Conservation (phyloP, 371 early-diverging fungal species). For the Mortierella sp. region DNA sequence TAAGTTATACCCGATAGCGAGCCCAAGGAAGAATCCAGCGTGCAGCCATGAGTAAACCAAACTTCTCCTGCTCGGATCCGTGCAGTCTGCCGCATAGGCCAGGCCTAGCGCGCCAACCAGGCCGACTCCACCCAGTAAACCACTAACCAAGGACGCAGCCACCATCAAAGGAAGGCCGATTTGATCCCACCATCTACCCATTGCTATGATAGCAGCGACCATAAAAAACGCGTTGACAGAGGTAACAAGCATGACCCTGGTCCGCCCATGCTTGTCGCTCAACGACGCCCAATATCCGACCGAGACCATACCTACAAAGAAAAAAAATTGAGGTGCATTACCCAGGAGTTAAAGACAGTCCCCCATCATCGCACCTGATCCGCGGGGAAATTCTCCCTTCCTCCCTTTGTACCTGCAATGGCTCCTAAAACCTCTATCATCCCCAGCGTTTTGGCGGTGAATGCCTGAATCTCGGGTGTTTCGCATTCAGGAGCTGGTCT, state of each 20-base stretch:
- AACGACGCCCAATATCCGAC: constrained; percentile 46
- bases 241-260: constrained; percentile 21
- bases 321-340: not conserved
- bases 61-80: constrained; percentile 26
- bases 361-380: not conserved
- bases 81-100: constrained; percentile 52
- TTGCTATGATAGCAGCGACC: constrained; percentile 12
- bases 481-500: constrained; percentile 14
- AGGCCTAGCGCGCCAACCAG: constrained; percentile 19
- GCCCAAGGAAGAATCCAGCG: constrained; percentile 29
- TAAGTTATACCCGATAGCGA: constrained; percentile 29
- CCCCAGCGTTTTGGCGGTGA: constrained; percentile 29
- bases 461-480: constrained; percentile 44
- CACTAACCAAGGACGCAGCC: constrained; percentile 1
- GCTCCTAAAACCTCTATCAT: constrained; percentile 26
- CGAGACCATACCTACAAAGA: constrained; percentile 19
- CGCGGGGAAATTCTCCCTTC: too few species aligned
- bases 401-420: constrained; percentile 26
- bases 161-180: constrained; percentile 32
- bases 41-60: constrained; percentile 38
- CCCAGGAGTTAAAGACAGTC: not conserved
- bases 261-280: constrained; percentile 46
- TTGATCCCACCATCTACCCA: constrained; percentile 48
- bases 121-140: constrained; percentile 30
- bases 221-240: constrained; percentile 1